Conservation (phyloP, 495 filamentous ascomycete genomes). For the Haplographium delicatum region DNA sequence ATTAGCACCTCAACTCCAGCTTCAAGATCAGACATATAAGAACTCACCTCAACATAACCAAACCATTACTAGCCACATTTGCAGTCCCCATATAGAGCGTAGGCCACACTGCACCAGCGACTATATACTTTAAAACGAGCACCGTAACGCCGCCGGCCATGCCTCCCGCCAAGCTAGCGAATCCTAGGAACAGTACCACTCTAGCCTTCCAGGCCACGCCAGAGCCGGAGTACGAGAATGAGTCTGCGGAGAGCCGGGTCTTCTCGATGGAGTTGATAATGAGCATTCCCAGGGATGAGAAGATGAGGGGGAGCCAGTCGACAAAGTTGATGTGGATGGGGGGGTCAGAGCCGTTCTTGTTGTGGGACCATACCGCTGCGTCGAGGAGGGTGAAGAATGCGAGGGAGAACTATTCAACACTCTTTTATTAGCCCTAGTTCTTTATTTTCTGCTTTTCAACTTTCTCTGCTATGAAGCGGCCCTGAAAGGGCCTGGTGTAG, state of each 20-base stretch:
- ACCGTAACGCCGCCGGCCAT: slow-evolving; percentile 89
- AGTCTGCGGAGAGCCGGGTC: slow-evolving; percentile 75
- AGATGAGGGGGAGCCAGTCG: slow-evolving; percentile 98
- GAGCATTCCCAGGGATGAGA: slow-evolving; percentile 89
- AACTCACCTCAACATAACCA: slow-evolving; percentile 82
- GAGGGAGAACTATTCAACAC: slow-evolving; percentile 71
- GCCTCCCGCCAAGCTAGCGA: slow-evolving; percentile 89
- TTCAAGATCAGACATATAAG: not conserved
- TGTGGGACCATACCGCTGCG: slow-evolving; percentile 80
- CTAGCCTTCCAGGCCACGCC: slow-evolving; percentile 95
- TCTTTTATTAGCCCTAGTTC: not conserved
- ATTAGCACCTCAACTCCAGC: not conserved
- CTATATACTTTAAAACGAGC: slow-evolving; percentile 86
- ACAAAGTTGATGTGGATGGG: slow-evolving; percentile 85
- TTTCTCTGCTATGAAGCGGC: too few species aligned
- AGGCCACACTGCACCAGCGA: slow-evolving; percentile 70
- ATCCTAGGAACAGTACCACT: slow-evolving; percentile 91
- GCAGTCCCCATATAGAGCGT: slow-evolving; percentile 91
- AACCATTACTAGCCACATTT: slow-evolving; percentile 80
- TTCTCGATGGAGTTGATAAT: slow-evolving; percentile 99
- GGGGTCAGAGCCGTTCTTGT: slow-evolving; percentile 67
- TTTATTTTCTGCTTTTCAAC: too few species aligned
- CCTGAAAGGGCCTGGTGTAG: not conserved
- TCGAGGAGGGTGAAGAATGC: slow-evolving; percentile 97
- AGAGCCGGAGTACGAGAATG: slow-evolving; percentile 76